Evolutionary conservation across 371 early-diverging fungal genomes (phyloP).

Genomic region (Umbelopsis sp.): DNA sequence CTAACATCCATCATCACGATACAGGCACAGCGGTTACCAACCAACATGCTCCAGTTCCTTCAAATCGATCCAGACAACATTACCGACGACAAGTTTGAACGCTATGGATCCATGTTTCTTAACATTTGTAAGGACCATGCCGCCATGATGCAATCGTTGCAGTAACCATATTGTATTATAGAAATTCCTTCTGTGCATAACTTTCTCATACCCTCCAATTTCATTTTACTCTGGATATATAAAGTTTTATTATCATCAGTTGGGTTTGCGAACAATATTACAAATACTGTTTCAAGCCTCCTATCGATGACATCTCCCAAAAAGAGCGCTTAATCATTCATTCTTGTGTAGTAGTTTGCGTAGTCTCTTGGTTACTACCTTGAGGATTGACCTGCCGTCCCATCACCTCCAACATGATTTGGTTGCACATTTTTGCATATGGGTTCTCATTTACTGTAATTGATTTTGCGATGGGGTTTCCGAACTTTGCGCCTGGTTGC

Average conservation of each 20-base stretch:
- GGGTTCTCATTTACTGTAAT: constrained; percentile 84
- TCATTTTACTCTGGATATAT: not conserved
- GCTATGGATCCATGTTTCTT: constrained; percentile 23
- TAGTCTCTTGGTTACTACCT: not conserved
- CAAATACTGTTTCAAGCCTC: too few relatives aligned
- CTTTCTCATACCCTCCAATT: not conserved
- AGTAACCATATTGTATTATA: not conserved
- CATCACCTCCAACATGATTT: constrained; percentile 75
- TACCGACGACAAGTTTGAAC: constrained; percentile 22
- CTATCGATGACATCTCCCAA: too few relatives aligned
- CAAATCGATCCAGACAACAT: constrained; percentile 22
- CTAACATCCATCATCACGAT: not conserved
- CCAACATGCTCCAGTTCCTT: constrained; percentile 23
- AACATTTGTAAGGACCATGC: constrained; percentile 26
- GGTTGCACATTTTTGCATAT: constrained; percentile 88
- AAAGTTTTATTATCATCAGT: too few relatives aligned
- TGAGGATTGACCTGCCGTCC: constrained; percentile 41
- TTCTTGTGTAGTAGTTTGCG: too few relatives aligned
- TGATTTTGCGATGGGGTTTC: constrained; percentile 82
- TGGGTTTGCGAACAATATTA: too few relatives aligned
- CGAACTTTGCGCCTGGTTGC: constrained; percentile 70
- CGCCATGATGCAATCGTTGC: not conserved
- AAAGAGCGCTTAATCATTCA: too few relatives aligned
- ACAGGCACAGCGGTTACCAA: constrained; percentile 28
- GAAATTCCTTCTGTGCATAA: not conserved